Evolutionary conservation across 306 rosid species (phyloP).

Genomic region (Castanea mollissima): DNA sequence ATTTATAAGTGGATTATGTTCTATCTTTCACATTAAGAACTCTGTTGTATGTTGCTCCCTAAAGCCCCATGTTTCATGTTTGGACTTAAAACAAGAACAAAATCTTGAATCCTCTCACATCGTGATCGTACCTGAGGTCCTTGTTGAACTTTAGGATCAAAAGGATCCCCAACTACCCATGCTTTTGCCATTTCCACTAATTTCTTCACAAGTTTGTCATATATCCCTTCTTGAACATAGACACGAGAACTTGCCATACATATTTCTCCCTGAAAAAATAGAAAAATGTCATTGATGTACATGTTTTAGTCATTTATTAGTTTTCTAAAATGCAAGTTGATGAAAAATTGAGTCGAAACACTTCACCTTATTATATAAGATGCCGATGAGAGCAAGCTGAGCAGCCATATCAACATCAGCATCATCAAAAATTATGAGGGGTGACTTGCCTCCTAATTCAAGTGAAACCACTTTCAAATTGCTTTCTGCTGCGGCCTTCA

Average conservation of each 20-base stretch:
- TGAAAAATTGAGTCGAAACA: background rate
- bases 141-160: slow-evolving; percentile 43
- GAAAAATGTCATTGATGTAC: background rate
- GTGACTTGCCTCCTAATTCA: slow-evolving; percentile 95
- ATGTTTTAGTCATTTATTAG: background rate
- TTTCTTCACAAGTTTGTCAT: slow-evolving; percentile 41
- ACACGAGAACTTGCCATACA: slow-evolving; percentile 51
- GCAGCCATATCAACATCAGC: slow-evolving; percentile 66
- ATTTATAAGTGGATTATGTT: no score
- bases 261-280: slow-evolving; percentile 42
- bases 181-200: slow-evolving; percentile 29
- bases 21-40: no score
- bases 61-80: no score
- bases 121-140: slow-evolving; percentile 47
- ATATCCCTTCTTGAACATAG: slow-evolving; percentile 54
- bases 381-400: slow-evolving; percentile 67
- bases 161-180: slow-evolving; percentile 56
- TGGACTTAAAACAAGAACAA: no score
- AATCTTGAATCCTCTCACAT: no score
- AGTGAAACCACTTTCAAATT: slow-evolving; percentile 77
- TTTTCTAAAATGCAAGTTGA: background rate
- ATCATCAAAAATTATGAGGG: slow-evolving; percentile 72
- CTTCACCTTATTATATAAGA: slow-evolving; percentile 62
- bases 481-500: slow-evolving; percentile 80
- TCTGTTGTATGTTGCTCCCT: no score